These are phyloP conservation scores for Vachellia pachyceras DNA, from an alignment of 306 rosid genomes.

Conservation along the genomic window DNA sequence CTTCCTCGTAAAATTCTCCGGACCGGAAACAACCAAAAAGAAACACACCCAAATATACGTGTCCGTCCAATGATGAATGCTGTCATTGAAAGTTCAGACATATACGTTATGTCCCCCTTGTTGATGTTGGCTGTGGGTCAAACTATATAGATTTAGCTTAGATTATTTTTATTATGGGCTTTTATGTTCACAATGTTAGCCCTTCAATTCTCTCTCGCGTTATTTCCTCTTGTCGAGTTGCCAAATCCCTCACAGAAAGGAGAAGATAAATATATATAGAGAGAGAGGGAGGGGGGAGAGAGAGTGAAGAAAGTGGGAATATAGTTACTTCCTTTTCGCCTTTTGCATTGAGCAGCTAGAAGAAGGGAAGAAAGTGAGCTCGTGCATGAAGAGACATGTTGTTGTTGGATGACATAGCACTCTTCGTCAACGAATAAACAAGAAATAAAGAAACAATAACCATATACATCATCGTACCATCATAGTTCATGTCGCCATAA, in stretches of 20 bases:
- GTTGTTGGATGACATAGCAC: conserved; percentile 44
- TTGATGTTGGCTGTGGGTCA: not conserved
- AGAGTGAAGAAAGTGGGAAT: not conserved
- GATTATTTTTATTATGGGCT: too few species aligned
- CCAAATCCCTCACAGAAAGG: not conserved
- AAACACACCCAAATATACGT: not conserved
- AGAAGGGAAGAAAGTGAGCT: conserved; percentile 23
- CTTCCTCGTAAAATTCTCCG: not conserved
- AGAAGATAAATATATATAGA: too few species aligned
- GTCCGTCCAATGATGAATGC: not conserved
- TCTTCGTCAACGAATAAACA: conserved; percentile 58
- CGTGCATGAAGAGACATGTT: conserved; percentile 24
- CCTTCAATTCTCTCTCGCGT: conserved; percentile 1
- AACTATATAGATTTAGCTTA: not conserved
- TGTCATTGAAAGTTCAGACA: not conserved
- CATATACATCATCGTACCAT: conserved; percentile 2
- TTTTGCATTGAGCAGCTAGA: conserved; percentile 3
- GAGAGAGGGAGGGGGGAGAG: too few species aligned
- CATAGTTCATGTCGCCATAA: conserved; percentile 61
- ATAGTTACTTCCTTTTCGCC: not conserved
- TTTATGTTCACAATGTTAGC: too few species aligned
- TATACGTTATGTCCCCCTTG: not conserved
- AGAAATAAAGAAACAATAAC: conserved; percentile 40
- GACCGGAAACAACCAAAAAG: not conserved
- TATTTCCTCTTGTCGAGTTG: conserved; percentile 36